A percentile compares a stretch with the other conserved stretches of the same genome.
Conservation (phyloP, 768 basidiomycete genomes). For the Tulasnella sp. region DNA sequence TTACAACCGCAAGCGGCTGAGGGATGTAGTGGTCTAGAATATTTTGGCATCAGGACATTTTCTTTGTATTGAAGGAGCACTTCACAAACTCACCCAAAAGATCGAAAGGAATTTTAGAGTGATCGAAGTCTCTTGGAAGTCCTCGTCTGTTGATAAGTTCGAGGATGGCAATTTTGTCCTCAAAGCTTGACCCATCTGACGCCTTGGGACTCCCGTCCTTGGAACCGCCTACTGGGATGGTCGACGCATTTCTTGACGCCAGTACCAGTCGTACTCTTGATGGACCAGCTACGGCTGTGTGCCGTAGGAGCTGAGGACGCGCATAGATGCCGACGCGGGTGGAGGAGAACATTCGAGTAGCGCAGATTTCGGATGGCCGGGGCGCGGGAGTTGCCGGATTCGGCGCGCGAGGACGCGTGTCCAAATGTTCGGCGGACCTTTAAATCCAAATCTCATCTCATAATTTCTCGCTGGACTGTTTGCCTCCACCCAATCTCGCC, state of each 20-base stretch:
- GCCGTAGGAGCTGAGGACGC: neutral
- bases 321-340: neutral
- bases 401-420: neutral
- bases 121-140: neutral
- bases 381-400: neutral
- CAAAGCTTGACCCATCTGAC: neutral
- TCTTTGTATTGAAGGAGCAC: too few relatives aligned
- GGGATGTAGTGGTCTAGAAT: neutral
- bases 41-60: neutral
- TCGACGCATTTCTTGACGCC: neutral
- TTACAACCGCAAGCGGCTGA: neutral
- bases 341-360: neutral
- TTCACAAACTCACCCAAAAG: neutral
- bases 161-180: neutral
- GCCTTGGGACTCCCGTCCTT: neutral
- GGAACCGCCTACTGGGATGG: neutral
- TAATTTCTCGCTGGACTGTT: neutral
- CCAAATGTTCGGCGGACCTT: neutral
- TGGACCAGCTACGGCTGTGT: neutral
- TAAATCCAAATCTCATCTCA: conserved; percentile 10
- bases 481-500: neutral
- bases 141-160: conserved; percentile 3
- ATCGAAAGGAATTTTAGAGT: neutral
- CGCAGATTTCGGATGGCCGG: neutral
- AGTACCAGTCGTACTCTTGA: neutral